Conservation (phyloP, 129 eudicot species). For the Flaveria sonorensis region DNA sequence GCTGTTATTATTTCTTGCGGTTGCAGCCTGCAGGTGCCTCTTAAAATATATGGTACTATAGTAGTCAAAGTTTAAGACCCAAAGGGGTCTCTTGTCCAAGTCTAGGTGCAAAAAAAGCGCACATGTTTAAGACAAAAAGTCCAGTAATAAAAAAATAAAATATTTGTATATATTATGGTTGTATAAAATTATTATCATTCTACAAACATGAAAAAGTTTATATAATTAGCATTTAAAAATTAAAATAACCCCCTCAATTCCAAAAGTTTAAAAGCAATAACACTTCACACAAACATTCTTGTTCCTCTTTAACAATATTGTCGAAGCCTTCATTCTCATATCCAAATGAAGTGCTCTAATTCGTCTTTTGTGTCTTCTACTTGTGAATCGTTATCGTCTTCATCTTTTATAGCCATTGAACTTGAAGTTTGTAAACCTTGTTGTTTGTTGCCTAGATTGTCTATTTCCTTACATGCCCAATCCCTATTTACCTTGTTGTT, state of each 20-base stretch:
- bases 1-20: constrained; percentile 39
- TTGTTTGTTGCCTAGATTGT: too few species aligned
- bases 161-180: neutral
- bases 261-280: neutral
- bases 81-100: neutral
- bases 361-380: neutral
- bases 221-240: neutral
- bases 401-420: constrained; percentile 4
- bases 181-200: neutral
- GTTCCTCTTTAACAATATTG: neutral
- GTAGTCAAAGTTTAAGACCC: neutral
- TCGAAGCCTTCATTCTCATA: neutral
- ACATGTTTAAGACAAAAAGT: neutral
- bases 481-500: too few species aligned
- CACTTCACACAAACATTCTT: neutral
- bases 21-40: constrained; percentile 24
- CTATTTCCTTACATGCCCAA: too few species aligned
- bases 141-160: neutral
- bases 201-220: neutral
- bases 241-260: neutral
- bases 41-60: neutral
- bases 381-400: neutral
- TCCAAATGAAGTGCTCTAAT: constrained; percentile 1
- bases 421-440: neutral
- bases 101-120: neutral